Conservation (phyloP, 1,139 yeast species). For the Saccharomycopsis phalli region DNA sequence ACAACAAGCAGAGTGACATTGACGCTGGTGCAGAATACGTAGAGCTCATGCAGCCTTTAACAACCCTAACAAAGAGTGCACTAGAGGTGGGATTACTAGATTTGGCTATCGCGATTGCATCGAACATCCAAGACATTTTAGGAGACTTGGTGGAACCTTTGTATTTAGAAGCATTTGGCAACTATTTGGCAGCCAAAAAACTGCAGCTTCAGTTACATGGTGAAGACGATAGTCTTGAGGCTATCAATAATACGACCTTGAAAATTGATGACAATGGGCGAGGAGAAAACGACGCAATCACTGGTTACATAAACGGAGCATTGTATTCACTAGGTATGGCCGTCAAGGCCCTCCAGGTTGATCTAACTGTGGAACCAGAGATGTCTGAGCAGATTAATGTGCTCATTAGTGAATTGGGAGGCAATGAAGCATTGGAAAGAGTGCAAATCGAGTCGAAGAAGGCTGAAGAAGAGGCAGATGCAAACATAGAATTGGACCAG, state of each 20-base stretch:
- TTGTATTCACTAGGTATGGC: conserved; percentile 12
- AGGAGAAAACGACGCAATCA: conserved; percentile 12
- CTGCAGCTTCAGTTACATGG: conserved; percentile 23
- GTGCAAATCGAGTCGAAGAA: conserved; percentile 25
- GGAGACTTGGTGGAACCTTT: conserved; percentile 74
- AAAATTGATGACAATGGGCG: conserved; percentile 22
- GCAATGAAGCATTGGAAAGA: conserved; percentile 33
- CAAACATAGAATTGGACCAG: too few relatives aligned
- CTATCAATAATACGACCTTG: conserved; percentile 21
- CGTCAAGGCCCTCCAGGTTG: conserved; percentile 20
- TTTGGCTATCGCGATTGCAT: conserved; percentile 50
- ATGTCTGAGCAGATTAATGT: conserved; percentile 36
- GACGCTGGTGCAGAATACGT: conserved; percentile 40
- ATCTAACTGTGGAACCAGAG: conserved; percentile 25
- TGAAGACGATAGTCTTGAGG: conserved; percentile 15
- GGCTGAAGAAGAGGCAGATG: conserved; percentile 36
- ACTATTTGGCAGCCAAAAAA: conserved; percentile 49
- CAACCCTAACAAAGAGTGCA: conserved; percentile 63
- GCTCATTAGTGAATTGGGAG: conserved; percentile 50
- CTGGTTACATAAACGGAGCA: conserved; percentile 7
- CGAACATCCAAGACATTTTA: conserved; percentile 62
- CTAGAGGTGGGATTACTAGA: conserved; percentile 72
- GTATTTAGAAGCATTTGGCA: conserved; percentile 75
- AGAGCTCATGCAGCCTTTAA: conserved; percentile 58
- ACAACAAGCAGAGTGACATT: conserved; percentile 25